phyloP scores from a whole-genome alignment of 441 rosid genomes.

The Bocquillonia castaneifolia region DNA sequence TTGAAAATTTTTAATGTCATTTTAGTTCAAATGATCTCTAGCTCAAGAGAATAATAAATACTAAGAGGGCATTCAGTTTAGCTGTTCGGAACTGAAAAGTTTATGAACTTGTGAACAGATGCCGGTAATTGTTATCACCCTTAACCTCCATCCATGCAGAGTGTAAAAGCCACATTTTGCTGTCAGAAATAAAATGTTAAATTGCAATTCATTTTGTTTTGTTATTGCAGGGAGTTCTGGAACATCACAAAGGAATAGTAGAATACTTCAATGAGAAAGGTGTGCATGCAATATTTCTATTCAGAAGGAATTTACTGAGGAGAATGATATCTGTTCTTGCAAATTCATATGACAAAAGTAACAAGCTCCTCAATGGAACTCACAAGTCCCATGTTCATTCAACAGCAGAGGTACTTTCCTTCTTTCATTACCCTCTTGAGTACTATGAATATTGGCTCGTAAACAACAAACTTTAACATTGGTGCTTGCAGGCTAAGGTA shows the following conservation, averaged over 20 bases:
- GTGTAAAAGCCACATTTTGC: too few relatives aligned
- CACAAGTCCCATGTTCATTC: slow-evolving; percentile 69
- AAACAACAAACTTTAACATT: not conserved
- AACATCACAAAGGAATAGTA: slow-evolving; percentile 42
- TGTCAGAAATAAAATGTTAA: too few relatives aligned
- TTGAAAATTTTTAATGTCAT: too few relatives aligned
- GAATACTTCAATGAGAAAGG: slow-evolving; percentile 47
- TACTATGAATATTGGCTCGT: too few relatives aligned
- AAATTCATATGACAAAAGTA: slow-evolving; percentile 44
- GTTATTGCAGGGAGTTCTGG: slow-evolving; percentile 41
- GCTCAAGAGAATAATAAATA: too few relatives aligned
- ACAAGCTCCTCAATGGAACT: slow-evolving; percentile 48
- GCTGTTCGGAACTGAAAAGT: too few relatives aligned
- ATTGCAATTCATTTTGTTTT: not conserved
- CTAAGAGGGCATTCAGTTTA: too few relatives aligned
- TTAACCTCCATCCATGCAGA: too few relatives aligned
- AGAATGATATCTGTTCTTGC: slow-evolving; percentile 50
- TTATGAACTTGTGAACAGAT: too few relatives aligned
- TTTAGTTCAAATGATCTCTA: too few relatives aligned
- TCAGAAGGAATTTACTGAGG: slow-evolving; percentile 49
- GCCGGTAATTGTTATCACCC: too few relatives aligned
- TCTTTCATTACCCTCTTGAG: not conserved
- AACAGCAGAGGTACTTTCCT: slow-evolving; percentile 33
- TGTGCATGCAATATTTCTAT: slow-evolving; percentile 45
- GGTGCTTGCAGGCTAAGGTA: slow-evolving; percentile 36